A percentile compares a stretch with the other conserved stretches of the same genome.
These are phyloP conservation scores for Sordariomycetes sp. DNA, from an alignment of 2,329 filamentous ascomycete genomes.

Conservation along the genomic window DNA sequence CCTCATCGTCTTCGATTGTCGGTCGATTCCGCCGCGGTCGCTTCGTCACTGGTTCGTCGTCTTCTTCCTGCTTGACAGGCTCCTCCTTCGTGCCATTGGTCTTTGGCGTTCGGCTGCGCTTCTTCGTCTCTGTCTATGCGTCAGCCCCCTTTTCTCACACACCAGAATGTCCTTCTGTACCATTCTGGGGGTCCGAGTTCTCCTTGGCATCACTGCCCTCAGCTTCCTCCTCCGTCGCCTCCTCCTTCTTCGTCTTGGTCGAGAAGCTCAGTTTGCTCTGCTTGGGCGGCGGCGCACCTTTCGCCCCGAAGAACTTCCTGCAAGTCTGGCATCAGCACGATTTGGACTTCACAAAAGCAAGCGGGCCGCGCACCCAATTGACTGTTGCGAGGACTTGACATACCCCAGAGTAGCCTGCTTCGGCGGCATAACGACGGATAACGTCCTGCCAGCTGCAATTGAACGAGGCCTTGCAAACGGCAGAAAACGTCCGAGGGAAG, in stretches of 20 bases:
- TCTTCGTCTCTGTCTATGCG: slow-evolving; percentile 30
- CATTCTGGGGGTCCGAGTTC: slow-evolving; percentile 26
- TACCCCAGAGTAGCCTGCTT: slow-evolving; percentile 88
- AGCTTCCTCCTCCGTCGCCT: slow-evolving; percentile 18
- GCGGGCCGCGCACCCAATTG: slow-evolving; percentile 50
- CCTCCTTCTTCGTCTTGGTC: slow-evolving; percentile 37
- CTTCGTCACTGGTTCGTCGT: slow-evolving; percentile 54
- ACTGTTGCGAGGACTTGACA: slow-evolving; percentile 65
- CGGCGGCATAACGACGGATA: slow-evolving; percentile 28
- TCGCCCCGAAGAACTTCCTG: slow-evolving; percentile 78
- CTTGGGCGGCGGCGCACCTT: slow-evolving; percentile 48
- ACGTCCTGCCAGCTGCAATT: neutral
- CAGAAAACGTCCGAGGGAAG: too few relatives aligned
- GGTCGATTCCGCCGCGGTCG: slow-evolving; percentile 36
- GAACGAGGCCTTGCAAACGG: too few relatives aligned
- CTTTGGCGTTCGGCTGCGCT: slow-evolving; percentile 22
- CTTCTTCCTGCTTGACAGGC: slow-evolving; percentile 40
- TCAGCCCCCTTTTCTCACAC: slow-evolving; percentile 1
- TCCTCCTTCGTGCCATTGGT: slow-evolving; percentile 14
- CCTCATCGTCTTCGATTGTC: slow-evolving; percentile 43
- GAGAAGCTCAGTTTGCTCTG: slow-evolving; percentile 76
- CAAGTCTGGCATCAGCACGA: slow-evolving; percentile 1
- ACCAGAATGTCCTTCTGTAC: slow-evolving; percentile 14
- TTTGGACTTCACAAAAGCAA: neutral
- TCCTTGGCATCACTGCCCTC: slow-evolving; percentile 18